Evolutionary conservation across 1,284 basidiomycete species (phyloP).

Genomic region (Acaromyces ingoldii): DNA sequence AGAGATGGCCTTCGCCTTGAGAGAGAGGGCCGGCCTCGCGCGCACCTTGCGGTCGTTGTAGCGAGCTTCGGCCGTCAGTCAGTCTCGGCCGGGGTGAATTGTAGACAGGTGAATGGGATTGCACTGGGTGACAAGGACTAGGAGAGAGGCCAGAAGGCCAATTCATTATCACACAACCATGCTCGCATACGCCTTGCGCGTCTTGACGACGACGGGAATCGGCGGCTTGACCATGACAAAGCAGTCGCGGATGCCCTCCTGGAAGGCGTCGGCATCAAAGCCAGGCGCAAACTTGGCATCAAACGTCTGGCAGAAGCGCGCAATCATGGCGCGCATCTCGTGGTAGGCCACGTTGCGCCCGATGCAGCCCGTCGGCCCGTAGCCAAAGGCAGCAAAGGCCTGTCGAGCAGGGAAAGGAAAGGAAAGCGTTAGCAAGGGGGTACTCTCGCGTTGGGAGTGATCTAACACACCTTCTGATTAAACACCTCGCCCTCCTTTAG

Average conservation of each 20-base stretch:
- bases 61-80: too few species aligned
- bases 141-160: too few species aligned
- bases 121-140: too few species aligned
- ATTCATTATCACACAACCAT: too few species aligned
- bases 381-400: slow-evolving; percentile 19
- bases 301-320: slow-evolving; percentile 16
- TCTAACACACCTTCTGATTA: slow-evolving; percentile 8
- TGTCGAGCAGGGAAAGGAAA: neutral
- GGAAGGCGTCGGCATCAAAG: neutral
- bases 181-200: neutral
- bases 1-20: too few species aligned
- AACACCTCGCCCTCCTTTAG: slow-evolving; percentile 13
- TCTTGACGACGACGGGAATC: slow-evolving; percentile 1
- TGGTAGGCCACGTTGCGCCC: slow-evolving; percentile 20
- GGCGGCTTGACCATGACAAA: slow-evolving; percentile 6
- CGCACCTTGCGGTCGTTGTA: too few species aligned
- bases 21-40: too few species aligned
- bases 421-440: neutral
- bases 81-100: too few species aligned
- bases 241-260: neutral
- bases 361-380: slow-evolving; percentile 20
- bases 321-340: slow-evolving; percentile 16
- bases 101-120: too few species aligned
- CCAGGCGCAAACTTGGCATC: slow-evolving; percentile 6
- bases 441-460: neutral